Percentiles rank a stretch among this genome's conserved stretches.
These are phyloP conservation scores for Tetrahymena borealis DNA, from an alignment of 73 alveolate species.

Conservation along the genomic window DNA sequence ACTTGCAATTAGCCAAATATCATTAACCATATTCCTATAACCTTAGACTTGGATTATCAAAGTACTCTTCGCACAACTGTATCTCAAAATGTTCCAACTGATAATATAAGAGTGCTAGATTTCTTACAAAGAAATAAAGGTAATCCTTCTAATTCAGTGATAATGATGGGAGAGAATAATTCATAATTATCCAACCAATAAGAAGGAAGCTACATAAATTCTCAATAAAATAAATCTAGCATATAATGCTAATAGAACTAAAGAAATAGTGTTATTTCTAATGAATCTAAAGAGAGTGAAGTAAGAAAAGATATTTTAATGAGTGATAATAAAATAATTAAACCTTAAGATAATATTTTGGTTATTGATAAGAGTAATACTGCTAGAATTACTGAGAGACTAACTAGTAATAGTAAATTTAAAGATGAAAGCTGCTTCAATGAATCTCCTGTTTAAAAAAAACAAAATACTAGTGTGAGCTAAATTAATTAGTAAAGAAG, in stretches of 20 bases:
- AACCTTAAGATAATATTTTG: neutral
- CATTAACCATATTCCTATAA: neutral
- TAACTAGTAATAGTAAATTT: neutral
- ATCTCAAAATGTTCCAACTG: neutral
- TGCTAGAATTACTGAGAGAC: neutral
- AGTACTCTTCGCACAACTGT: neutral
- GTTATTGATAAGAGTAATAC: neutral
- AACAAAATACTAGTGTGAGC: neutral
- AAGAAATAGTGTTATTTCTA: neutral
- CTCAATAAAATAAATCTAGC: neutral
- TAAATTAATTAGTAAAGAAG: neutral
- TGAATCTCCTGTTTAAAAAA: neutral
- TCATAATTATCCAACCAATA: neutral
- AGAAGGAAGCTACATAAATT: neutral
- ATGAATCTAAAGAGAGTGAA: too few species aligned
- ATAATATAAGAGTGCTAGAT: neutral
- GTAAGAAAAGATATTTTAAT: too few species aligned
- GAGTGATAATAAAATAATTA: neutral
- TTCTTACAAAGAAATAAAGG: neutral
- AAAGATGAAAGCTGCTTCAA: neutral
- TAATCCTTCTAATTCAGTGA: neutral
- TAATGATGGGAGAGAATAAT: neutral
- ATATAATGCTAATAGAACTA: neutral
- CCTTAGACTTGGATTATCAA: neutral
- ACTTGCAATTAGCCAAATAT: neutral